Evolutionary conservation across 164 flowering plant genomes (phyloP).

Genomic region (Buxus sempervirens): DNA sequence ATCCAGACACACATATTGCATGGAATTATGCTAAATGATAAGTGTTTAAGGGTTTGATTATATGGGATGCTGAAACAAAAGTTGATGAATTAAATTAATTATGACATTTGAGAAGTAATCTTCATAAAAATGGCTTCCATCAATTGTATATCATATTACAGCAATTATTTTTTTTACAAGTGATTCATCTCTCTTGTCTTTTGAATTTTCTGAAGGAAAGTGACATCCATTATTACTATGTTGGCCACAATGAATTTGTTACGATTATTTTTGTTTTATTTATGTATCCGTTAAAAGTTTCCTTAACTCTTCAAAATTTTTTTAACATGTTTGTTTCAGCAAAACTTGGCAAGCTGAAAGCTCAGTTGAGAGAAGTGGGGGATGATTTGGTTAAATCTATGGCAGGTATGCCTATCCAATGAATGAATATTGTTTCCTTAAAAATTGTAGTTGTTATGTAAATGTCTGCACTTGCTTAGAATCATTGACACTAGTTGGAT

Average conservation of each 20-base stretch:
- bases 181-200: no score
- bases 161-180: no score
- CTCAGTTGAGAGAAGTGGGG: constrained; percentile 52
- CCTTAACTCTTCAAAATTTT: background rate
- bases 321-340: constrained; percentile 23
- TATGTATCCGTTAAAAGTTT: background rate
- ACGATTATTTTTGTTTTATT: background rate
- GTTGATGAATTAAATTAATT: no score
- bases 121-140: background rate
- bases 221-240: background rate
- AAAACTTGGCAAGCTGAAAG: constrained; percentile 49
- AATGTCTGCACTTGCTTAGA: background rate
- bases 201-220: no score
- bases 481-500: background rate
- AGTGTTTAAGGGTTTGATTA: background rate
- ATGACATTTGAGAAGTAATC: background rate
- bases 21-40: background rate
- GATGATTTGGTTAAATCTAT: constrained; percentile 65
- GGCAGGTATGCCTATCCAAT: constrained; percentile 43
- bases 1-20: no score
- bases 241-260: background rate
- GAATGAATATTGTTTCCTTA: background rate
- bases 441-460: background rate
- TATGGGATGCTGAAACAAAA: background rate
- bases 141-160: background rate